These are phyloP conservation scores for Logfia minima DNA, from an alignment of 129 eudicot genomes.

Conservation along the genomic window DNA sequence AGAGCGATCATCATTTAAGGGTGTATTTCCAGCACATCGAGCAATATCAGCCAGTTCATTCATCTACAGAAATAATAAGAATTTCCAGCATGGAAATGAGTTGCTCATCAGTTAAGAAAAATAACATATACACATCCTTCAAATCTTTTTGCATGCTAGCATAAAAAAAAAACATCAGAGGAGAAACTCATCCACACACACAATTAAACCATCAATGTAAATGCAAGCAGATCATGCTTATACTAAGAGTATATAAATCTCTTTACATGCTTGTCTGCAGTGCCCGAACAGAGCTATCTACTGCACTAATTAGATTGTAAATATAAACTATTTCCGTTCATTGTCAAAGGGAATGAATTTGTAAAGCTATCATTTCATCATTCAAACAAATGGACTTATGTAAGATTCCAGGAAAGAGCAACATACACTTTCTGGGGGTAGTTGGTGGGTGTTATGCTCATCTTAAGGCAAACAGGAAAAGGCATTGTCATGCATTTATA, in stretches of 20 bases:
- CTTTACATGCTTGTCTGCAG: neutral
- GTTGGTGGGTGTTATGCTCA: neutral
- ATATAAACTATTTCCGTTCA: neutral
- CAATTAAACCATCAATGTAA: neutral
- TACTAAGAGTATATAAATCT: neutral
- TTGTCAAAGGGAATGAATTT: neutral
- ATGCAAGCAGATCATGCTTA: neutral
- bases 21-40: slow-evolving; percentile 80
- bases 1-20: slow-evolving; percentile 80
- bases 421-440: neutral
- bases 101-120: slow-evolving; percentile 1
- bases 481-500: neutral
- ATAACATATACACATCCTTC: neutral
- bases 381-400: neutral
- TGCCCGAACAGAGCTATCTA: neutral
- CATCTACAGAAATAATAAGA: slow-evolving; percentile 49
- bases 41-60: slow-evolving; percentile 92
- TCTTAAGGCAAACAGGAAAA: neutral
- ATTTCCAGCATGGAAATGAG: slow-evolving; percentile 11
- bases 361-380: neutral
- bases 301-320: neutral
- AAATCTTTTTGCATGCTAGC: neutral
- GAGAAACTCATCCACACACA: slow-evolving; percentile 1
- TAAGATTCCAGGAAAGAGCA: slow-evolving; percentile 7
- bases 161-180: neutral